These are phyloP conservation scores for Thalassiosira livingstoniorum DNA, from an alignment of 352 stramenopile genomes.

Conservation along the genomic window DNA sequence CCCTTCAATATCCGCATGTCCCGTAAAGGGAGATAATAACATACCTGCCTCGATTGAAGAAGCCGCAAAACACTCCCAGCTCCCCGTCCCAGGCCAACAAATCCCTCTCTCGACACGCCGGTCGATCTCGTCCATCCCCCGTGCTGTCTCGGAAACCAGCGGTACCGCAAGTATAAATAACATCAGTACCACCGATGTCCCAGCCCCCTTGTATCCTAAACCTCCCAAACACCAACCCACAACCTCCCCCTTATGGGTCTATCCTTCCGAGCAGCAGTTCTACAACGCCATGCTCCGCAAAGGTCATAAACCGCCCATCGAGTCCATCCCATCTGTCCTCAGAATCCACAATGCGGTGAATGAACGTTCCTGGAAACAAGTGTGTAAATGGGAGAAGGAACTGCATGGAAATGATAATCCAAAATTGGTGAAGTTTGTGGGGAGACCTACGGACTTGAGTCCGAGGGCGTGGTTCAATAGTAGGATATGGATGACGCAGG, in stretches of 20 bases:
- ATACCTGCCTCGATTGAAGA: conserved; percentile 68
- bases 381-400: conserved; percentile 91
- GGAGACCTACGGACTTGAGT: conserved; percentile 93
- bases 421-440: conserved; percentile 94
- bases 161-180: neutral
- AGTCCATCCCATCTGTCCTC: conserved; percentile 95
- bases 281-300: conserved; percentile 98
- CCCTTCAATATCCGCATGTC: conserved; percentile 18
- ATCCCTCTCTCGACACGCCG: conserved; percentile 74
- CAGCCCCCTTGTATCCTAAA: neutral
- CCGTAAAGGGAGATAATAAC: conserved; percentile 26
- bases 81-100: conserved; percentile 69
- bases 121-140: conserved; percentile 81
- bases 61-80: conserved; percentile 75
- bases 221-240: conserved; percentile 41
- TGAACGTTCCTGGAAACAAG: conserved; percentile 94
- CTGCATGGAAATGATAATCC: conserved; percentile 75
- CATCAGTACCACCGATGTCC: conserved; percentile 32
- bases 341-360: conserved; percentile 98
- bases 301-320: conserved; percentile 91
- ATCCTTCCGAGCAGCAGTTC: conserved; percentile 97
- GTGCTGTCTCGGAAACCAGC: conserved; percentile 61
- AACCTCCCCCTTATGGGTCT: conserved; percentile 91
- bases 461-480: conserved; percentile 93
- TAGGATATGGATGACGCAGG: conserved; percentile 70